Base-by-base conservation (phyloP, 1,139 yeast species). In the Yamadazyma buinensis region DNA sequence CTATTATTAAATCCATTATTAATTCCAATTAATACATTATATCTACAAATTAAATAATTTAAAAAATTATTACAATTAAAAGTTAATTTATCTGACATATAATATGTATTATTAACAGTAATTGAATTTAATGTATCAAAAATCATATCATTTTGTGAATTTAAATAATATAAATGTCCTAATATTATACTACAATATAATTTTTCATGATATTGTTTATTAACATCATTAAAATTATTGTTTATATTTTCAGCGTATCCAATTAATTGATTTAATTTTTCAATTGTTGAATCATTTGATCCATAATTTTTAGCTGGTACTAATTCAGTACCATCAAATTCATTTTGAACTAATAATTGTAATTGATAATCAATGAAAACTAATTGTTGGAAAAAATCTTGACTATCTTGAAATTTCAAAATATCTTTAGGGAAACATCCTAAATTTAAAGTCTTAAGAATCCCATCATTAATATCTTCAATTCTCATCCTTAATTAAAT, bases 371-470 rank as follows among this genome's bases (percentile, higher is more conserved):
- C 75, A 26, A 66, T 48, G 40, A 60, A 67, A 9, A 63, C 51
- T 26, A 64, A 48, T 38, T 62, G 72, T 35, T 61, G 60, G 42
- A 68, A 55, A 35, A 56, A 59, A 28, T 56, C 61, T 34, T 56
- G 61, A 19, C 69, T 59, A 19, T 63, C 64, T 42, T 63, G 64
- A 39, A 55, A 64, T 23, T 51, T 52, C 30, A 57, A 41, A 14
- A 67, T 64, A 26, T 59, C 44, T 32, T 46, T 50, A 8, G 75
- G 75, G 37, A 66, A 69, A 35, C 67, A 54, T 13, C 74, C 73
- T 28, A 65, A 47, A 34, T 54, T 57, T 40, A 69, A 53, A 2
- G 66, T 56, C 23, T 30, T 40, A 25, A 42, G 29, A 14, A 34
- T 33, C 4, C 27, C 26, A 28, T 44, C 48, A 12, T 41, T 36